Percentiles rank a stretch among this genome's conserved stretches.
Evolutionary conservation across 2,329 filamentous ascomycete genomes (phyloP).

Genomic region (Pestalotiopsis sp.): DNA sequence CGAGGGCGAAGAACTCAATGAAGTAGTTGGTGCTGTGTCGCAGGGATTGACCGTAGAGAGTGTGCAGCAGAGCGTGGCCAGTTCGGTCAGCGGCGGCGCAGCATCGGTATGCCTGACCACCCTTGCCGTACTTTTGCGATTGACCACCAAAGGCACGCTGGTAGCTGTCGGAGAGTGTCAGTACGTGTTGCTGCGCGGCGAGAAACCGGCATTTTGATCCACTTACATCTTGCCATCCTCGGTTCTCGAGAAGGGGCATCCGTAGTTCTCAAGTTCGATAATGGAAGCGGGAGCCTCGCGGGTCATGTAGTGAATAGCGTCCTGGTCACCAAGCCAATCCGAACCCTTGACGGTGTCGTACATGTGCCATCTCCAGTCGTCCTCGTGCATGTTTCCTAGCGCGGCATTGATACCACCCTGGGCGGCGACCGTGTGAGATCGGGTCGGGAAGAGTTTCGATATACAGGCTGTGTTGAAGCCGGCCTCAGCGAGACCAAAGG

Average conservation of each 20-base stretch:
- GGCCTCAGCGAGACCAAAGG: conserved; percentile 84
- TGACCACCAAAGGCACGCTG: conserved; percentile 98
- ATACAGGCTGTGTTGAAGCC: conserved; percentile 91
- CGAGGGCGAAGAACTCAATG: conserved; percentile 97
- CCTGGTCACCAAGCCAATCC: conserved; percentile 96
- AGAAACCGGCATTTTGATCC: neutral
- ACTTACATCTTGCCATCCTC: conserved; percentile 91
- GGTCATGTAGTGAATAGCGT: conserved; percentile 99
- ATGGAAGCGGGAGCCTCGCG: conserved; percentile 89
- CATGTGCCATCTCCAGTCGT: conserved; percentile 99
- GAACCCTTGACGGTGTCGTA: conserved; percentile 98
- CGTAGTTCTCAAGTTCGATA: conserved; percentile 95
- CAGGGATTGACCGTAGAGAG: conserved; percentile 95
- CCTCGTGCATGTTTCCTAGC: conserved; percentile 94
- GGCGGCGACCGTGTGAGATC: conserved; percentile 81
- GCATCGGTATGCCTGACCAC: conserved; percentile 96
- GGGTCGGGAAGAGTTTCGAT: conserved; percentile 82
- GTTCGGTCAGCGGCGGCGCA: conserved; percentile 96
- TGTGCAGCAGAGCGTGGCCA: conserved; percentile 96
- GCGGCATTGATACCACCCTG: conserved; percentile 88
- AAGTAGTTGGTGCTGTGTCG: conserved; percentile 99
- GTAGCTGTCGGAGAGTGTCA: conserved; percentile 60
- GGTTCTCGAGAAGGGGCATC: conserved; percentile 94
- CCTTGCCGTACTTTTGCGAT: conserved; percentile 92
- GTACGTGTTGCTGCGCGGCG: neutral